Percentiles rank a stretch among this genome's conserved stretches.
phyloP scores from a whole-genome alignment of 2,329 filamentous ascomycete genomes.

The Grosmannia huntii region DNA sequence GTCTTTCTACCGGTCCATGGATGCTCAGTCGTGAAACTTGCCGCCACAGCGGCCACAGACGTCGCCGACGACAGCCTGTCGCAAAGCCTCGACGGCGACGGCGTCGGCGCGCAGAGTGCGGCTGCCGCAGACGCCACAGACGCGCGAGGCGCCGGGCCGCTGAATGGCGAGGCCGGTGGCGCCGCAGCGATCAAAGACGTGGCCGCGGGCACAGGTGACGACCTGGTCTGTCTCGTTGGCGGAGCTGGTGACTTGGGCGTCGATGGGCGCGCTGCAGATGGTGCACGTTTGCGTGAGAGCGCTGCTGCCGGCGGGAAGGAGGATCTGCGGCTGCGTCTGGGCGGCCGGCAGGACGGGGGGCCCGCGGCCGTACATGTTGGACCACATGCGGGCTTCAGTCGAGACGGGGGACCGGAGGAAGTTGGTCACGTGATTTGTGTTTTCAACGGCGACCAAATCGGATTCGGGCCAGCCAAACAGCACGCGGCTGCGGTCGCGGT shows the following conservation, averaged over 20 bases:
- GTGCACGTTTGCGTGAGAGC: conserved; percentile 27
- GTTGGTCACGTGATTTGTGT: background rate
- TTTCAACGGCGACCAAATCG: too few relatives aligned
- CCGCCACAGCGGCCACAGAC: conserved; percentile 22
- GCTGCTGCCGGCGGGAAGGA: background rate
- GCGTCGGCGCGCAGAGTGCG: conserved; percentile 34
- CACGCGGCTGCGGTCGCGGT: conserved; percentile 23
- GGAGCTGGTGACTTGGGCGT: background rate
- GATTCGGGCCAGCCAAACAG: conserved; percentile 19
- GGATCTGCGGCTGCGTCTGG: background rate
- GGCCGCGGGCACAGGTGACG: conserved; percentile 20
- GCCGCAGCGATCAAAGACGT: conserved; percentile 36
- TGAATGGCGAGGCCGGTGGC: conserved; percentile 41
- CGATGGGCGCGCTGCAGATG: conserved; percentile 27
- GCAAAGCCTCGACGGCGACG: conserved; percentile 17
- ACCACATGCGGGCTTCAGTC: conserved; percentile 40
- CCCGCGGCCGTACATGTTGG: conserved; percentile 46
- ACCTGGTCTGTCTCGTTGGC: too few relatives aligned
- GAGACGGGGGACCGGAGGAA: background rate
- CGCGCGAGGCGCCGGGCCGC: conserved; percentile 37
- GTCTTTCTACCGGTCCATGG: too few relatives aligned
- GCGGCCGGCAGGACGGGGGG: conserved; percentile 15
- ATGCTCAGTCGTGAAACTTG: conserved; percentile 23
- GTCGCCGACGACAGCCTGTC: conserved; percentile 12
- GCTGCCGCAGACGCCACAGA: conserved; percentile 41